Evolutionary conservation across 345 rosid species (phyloP).

Genomic region (Erucastrum elatum): DNA sequence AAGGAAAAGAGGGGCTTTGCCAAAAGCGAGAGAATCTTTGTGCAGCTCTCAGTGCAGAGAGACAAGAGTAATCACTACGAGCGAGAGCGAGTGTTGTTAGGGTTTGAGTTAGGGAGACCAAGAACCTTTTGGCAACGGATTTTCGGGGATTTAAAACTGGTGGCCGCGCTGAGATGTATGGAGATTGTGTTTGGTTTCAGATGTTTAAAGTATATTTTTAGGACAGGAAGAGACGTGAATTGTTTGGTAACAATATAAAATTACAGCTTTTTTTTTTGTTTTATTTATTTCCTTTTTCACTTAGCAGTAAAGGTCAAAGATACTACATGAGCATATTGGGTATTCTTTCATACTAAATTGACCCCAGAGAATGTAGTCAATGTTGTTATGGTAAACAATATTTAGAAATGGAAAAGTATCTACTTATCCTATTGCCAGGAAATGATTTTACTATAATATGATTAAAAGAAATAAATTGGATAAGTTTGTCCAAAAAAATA

Average conservation of each 20-base stretch:
- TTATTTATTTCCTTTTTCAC: background rate
- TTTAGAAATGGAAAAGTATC: background rate
- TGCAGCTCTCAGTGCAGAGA: too few species aligned
- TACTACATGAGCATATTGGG: background rate
- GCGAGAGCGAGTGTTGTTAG: background rate
- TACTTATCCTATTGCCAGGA: background rate
- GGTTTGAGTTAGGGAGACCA: background rate
- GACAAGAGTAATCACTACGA: background rate
- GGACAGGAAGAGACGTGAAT: background rate
- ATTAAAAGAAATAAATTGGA: background rate
- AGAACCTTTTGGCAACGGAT: conserved; percentile 21
- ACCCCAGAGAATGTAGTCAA: background rate
- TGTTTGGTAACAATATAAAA: background rate
- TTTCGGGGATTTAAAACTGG: conserved; percentile 19
- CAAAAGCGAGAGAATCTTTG: too few species aligned
- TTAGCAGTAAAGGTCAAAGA: too few species aligned
- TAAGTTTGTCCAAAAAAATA: too few species aligned
- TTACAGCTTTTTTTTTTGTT: background rate
- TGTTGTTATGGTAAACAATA: background rate
- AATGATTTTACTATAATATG: background rate
- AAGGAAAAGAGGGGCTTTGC: too few species aligned
- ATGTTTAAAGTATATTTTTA: background rate
- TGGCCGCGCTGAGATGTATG: conserved; percentile 16
- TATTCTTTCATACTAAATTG: background rate
- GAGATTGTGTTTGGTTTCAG: too few species aligned